phyloP scores from a whole-genome alignment of 2,329 filamentous ascomycete genomes.

The Fusarium humuli region DNA sequence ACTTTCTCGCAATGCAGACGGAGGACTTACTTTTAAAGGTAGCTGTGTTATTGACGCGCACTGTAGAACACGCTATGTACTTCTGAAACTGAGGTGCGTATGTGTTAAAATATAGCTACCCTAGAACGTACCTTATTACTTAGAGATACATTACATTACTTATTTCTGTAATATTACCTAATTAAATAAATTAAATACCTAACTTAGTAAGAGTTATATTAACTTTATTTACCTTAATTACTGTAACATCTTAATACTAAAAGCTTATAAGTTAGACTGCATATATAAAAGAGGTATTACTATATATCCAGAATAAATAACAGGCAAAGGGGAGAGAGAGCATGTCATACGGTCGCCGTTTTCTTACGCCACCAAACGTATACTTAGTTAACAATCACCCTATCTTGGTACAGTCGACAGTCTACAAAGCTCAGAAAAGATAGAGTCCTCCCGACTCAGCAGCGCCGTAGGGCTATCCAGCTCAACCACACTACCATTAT shows the following conservation, averaged over 20 bases:
- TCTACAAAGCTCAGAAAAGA: slow-evolving; percentile 11
- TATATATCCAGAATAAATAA: neutral
- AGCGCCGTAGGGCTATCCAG: slow-evolving; percentile 9
- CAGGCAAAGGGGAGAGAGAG: slow-evolving; percentile 1
- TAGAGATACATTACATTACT: no score
- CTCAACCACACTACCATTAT: slow-evolving; percentile 21
- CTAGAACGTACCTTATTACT: no score
- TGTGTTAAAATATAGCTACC: no score
- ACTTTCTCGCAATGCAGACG: neutral
- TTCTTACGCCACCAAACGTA: slow-evolving; percentile 5
- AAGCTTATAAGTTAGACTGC: slow-evolving; percentile 1
- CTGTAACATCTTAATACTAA: neutral
- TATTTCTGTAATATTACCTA: no score
- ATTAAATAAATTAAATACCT: no score
- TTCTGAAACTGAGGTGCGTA: no score
- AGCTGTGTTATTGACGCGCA: neutral
- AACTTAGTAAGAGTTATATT: neutral
- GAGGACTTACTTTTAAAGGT: neutral
- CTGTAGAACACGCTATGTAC: neutral
- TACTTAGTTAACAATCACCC: slow-evolving; percentile 2
- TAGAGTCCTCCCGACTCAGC: slow-evolving; percentile 10
- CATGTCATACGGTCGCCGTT: slow-evolving; percentile 1
- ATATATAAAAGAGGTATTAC: slow-evolving; percentile 2
- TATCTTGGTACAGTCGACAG: slow-evolving; percentile 7
- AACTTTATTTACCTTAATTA: slow-evolving; percentile 1